phyloP scores from a whole-genome alignment of 108 stramenopile genomes.

The Pseudonitzschia multiseries region DNA sequence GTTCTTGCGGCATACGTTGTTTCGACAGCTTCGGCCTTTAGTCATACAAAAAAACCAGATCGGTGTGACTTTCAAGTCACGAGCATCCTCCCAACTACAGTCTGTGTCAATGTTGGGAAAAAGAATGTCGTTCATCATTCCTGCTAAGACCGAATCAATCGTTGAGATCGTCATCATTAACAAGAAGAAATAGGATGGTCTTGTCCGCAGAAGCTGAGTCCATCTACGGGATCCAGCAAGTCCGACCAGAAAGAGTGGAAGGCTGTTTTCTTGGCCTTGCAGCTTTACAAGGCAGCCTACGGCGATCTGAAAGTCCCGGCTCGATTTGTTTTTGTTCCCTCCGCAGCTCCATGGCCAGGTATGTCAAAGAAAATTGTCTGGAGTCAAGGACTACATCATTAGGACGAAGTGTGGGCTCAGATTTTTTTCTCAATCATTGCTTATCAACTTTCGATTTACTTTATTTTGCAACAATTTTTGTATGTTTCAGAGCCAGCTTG shows the following conservation, averaged over 20 bases:
- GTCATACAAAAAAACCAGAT: slow-evolving; percentile 11
- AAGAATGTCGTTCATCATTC: not conserved
- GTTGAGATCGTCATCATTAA: not conserved
- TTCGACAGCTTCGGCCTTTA: slow-evolving; percentile 10
- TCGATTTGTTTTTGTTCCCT: slow-evolving; percentile 82
- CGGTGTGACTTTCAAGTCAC: not conserved
- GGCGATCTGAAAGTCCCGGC: slow-evolving; percentile 85
- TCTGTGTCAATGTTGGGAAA: not conserved
- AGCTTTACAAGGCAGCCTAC: slow-evolving; percentile 85
- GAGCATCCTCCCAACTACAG: not conserved
- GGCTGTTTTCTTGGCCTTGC: slow-evolving; percentile 73
- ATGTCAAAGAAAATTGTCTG: slow-evolving; percentile 33
- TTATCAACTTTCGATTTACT: not conserved
- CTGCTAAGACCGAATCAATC: not conserved
- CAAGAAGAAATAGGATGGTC: not conserved
- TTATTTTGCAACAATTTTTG: not conserved
- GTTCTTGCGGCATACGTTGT: slow-evolving; percentile 9
- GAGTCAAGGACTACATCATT: not conserved
- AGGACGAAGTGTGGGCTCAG: not conserved
- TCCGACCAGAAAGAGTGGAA: slow-evolving; percentile 75
- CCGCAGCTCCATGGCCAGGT: slow-evolving; percentile 84
- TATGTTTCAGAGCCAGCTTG: slow-evolving; percentile 47
- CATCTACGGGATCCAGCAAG: not conserved
- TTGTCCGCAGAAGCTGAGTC: slow-evolving; percentile 4
- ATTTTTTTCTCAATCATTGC: no score